A percentile compares a stretch with the other conserved stretches of the same genome.
Conservation (phyloP, 176 grass and related monocot species). For the Oryza meyeriana region DNA sequence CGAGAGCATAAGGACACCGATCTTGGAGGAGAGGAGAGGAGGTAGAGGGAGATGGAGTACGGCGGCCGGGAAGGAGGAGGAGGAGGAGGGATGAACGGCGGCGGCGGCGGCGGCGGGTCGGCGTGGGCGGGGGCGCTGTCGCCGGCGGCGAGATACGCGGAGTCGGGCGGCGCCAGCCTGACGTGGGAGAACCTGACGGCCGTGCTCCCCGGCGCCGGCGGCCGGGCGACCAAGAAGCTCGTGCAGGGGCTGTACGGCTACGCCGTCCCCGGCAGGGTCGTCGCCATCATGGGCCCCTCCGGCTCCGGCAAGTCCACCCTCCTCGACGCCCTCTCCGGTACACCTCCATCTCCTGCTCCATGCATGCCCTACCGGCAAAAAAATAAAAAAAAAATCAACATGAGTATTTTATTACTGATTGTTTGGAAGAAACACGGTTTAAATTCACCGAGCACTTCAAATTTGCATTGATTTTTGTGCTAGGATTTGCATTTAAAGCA, state of each 20-base stretch:
- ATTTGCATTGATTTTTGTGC: not conserved
- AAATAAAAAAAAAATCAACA: not conserved
- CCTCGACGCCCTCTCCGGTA: slow-evolving; percentile 90
- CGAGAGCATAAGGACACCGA: not conserved
- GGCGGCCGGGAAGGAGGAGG: not conserved
- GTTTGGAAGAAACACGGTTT: no score
- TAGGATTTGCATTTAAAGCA: not conserved
- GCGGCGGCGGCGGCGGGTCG: not conserved
- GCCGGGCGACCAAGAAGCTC: slow-evolving; percentile 62
- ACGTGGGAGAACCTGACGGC: slow-evolving; percentile 98
- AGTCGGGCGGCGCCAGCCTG: slow-evolving; percentile 60
- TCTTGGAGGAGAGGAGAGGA: not conserved
- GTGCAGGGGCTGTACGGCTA: slow-evolving; percentile 77
- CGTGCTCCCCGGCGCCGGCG: slow-evolving; percentile 65
- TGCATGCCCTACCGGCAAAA: not conserved
- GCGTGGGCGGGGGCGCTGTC: slow-evolving; percentile 46
- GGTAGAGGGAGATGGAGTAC: slow-evolving; percentile 16
- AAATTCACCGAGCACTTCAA: not conserved
- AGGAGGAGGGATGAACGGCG: not conserved
- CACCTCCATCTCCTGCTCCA: not conserved
- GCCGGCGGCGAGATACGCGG: slow-evolving; percentile 34
- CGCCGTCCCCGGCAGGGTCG: slow-evolving; percentile 79
- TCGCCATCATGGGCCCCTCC: slow-evolving; percentile 95
- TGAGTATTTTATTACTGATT: no score
- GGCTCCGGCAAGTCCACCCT: slow-evolving; percentile 98